Base-by-base conservation (phyloP, 2,329 filamentous ascomycete genomes). In the Dryadomyces quercus-mongolicae region DNA sequence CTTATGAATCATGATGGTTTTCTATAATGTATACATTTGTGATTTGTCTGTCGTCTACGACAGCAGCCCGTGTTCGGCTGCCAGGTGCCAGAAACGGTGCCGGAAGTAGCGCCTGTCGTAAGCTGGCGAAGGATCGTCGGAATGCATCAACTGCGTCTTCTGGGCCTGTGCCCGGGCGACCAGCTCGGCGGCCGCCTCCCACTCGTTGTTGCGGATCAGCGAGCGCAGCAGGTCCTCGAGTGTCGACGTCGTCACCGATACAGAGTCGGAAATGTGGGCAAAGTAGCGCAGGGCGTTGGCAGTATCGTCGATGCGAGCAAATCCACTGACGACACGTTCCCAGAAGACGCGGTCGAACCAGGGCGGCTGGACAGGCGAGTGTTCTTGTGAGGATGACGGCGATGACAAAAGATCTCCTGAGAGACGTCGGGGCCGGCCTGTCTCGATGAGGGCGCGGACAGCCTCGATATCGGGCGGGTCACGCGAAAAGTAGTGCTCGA, bases 271-370 rank as follows among this genome's bases (percentile, higher is more conserved):
- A 18, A 80, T 67, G 57, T 70, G 67, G 51, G 72, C 65, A 59
- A 80, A 77, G 43, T 80, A 67, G 49, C 63, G 63, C 61, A 79
- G 68, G 2, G 80, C 79, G 36, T 66, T 70, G 38, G 65, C 65
- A 0, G 74, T 67, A 55, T 83, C 74, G 48, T 77, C 76, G 10
- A 70, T 67, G 13, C 67, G 60, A 8, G 84, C 78, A 64, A 85
- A 88, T 1, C 84, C 85, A 62, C 81, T 78, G 58, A 90, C 77
- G 57, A 85, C 73, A 53, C 83, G 76, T 66, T 88, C 84, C 75
- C 83, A 89, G 60, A 90, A 81, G 15, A 83, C 74, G 57, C 74
- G 72, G 65, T 89, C 85, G 2, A 73, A 62, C 51, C 52, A 25
- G 51, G 45, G 21, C 16, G 34, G 20, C 15, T 20, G 48, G 7